Evolutionary conservation across 371 early-diverging fungal genomes (phyloP).

Genomic region (Parasitella parasitica): DNA sequence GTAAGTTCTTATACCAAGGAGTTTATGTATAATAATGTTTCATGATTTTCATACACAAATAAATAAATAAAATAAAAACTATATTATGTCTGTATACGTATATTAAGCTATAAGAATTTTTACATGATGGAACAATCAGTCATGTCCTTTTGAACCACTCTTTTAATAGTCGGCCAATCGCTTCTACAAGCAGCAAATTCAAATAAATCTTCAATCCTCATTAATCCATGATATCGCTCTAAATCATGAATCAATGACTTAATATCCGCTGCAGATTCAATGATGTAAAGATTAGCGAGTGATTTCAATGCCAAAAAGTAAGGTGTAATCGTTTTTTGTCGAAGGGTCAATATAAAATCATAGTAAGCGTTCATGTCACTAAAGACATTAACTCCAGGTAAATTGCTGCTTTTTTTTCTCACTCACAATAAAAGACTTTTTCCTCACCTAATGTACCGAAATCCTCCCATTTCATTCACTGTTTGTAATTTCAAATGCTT

Average conservation of each 20-base stretch:
- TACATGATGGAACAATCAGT: constrained; percentile 68
- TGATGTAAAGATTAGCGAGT: constrained; percentile 88
- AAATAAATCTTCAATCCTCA: constrained; percentile 88
- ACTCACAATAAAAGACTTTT: too few species aligned
- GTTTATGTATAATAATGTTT: background rate
- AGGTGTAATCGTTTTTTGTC: constrained; percentile 70
- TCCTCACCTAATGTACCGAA: constrained; percentile 70
- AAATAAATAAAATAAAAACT: constrained; percentile 5
- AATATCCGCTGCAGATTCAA: constrained; percentile 80
- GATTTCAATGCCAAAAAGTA: constrained; percentile 90
- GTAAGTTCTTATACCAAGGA: background rate
- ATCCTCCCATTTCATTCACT: constrained; percentile 79
- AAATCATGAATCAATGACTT: constrained; percentile 83
- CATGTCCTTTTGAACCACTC: constrained; percentile 79
- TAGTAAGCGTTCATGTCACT: constrained; percentile 90
- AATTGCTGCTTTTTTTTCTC: too few species aligned
- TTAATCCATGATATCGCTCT: constrained; percentile 79
- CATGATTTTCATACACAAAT: constrained; percentile 1
- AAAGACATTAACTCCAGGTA: too few species aligned
- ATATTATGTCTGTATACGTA: background rate
- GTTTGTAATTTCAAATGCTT: constrained; percentile 81
- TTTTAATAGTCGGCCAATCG: constrained; percentile 85
- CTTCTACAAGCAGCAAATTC: constrained; percentile 87
- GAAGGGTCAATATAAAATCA: constrained; percentile 56
- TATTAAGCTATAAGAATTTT: too few species aligned